phyloP scores from a whole-genome alignment of 148 eudicot species.

The Rhododendron molle region DNA sequence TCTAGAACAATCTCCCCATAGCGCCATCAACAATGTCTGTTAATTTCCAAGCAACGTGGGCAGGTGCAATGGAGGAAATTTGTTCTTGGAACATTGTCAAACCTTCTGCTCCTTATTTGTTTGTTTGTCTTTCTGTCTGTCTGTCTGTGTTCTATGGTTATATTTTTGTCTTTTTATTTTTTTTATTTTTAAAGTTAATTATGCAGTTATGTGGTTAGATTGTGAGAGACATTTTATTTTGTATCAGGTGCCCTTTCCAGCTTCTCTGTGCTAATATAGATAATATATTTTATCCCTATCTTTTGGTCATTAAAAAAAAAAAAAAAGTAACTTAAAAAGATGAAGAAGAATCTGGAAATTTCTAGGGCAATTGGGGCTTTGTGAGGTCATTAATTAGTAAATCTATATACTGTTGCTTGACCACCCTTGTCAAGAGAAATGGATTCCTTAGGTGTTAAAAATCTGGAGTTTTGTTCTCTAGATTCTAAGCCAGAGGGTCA shows the following conservation, averaged over 20 bases:
- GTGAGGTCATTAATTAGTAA: not conserved
- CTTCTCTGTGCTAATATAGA: not conserved
- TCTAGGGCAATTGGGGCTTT: not conserved
- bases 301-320: not conserved
- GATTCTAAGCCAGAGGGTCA: not conserved
- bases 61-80: not conserved
- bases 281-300: not conserved
- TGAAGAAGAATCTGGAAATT: not conserved
- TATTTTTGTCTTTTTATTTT: not conserved
- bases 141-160: not conserved
- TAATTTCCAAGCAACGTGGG: not conserved
- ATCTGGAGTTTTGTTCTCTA: not conserved
- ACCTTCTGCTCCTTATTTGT: not conserved
- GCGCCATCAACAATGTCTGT: not conserved
- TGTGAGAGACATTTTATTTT: not conserved
- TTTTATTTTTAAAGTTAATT: not conserved
- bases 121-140: not conserved
- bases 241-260: not conserved
- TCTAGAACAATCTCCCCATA: not conserved
- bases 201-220: not conserved
- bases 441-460: not conserved
- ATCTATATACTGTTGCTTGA: not conserved
- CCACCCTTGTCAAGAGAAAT: not conserved
- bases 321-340: not conserved
- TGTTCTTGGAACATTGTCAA: not conserved